Evolutionary conservation across 2,329 filamentous ascomycete genomes (phyloP), one percentile per base, ranked within the genome.

Genomic region (Penicillium thymicola): DNA sequence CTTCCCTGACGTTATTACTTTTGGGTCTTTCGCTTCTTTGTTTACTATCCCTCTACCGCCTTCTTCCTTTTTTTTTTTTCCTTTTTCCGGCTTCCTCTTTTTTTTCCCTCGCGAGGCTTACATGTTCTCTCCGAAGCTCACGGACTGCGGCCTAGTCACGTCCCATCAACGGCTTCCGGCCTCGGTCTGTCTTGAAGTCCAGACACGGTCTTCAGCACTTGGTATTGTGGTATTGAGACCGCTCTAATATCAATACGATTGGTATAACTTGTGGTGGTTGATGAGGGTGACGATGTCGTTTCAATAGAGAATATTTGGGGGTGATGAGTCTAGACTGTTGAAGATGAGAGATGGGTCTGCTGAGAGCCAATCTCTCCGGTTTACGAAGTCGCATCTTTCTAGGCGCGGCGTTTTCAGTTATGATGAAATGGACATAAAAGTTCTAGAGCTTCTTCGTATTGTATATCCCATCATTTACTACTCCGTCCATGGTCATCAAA

Each of bases 401-500:
- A 55, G 58, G 60, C 59, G 61, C 65, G 63, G 65, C 64, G 63
- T 68, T 64, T 63, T 58, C 54, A 67, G 60, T 67, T 63, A 70
- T 66, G 67, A 71, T 65, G 66, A 69, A 66, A 72, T 71, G 67
- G 66, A 69, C 63, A 69, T 70, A 67, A 63, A 65, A 63, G 62
- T 62, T 59, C 59, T 65, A 66, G 59, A 59, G 54, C 46, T 57
- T 55, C 45, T 43, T 55, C 46, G 52, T 50, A 55, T 54, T 42
- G 51, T 41, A 18, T 44, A 27, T 51, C 9, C 49, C 10, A 32
- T 5, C 28, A 32, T 32, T 46, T 34, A 11, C 44, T 25, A 46
- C 9, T 25, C 44, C 30, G 11, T 9, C 30, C 5, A 36, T 25
- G 5, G 21, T 11, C 2, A 11, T 38, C 9, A 38, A 11, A 11